A percentile compares a stretch with the other conserved stretches of the same genome.
Evolutionary conservation across 768 basidiomycete genomes (phyloP).

Genomic region (Cystobasidium onofrii): DNA sequence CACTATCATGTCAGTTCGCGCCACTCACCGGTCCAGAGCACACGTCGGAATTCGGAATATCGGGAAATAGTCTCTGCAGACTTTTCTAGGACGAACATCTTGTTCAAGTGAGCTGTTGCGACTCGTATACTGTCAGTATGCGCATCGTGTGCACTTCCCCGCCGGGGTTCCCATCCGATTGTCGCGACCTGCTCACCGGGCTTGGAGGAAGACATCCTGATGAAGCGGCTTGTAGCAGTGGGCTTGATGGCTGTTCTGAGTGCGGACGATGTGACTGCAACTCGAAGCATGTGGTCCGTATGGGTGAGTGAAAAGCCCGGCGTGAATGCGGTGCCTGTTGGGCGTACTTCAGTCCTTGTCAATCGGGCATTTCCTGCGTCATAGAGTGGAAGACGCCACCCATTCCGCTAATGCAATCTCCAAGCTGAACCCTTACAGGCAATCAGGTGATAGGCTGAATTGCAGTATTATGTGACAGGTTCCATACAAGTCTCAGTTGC

Average conservation of each 20-base stretch:
- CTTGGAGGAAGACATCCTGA: constrained; percentile 26
- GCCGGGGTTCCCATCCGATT: too few relatives aligned
- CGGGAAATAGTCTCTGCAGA: constrained; percentile 43
- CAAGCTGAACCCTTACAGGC: too few relatives aligned
- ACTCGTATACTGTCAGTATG: too few relatives aligned
- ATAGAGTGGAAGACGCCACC: too few relatives aligned
- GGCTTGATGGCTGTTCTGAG: background rate
- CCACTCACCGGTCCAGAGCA: constrained; percentile 33
- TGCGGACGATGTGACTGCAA: background rate
- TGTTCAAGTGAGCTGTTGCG: constrained; percentile 25
- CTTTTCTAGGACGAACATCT: constrained; percentile 45
- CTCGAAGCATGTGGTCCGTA: background rate
- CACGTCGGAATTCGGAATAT: constrained; percentile 45
- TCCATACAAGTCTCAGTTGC: too few relatives aligned
- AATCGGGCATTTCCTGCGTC: too few relatives aligned
- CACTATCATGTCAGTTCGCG: background rate
- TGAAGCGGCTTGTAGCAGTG: background rate
- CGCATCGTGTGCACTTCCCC: too few relatives aligned
- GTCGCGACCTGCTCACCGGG: constrained; percentile 25
- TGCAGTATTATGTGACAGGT: too few relatives aligned
- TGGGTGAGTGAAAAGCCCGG: background rate
- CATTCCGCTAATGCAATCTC: too few relatives aligned
- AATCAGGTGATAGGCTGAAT: too few relatives aligned
- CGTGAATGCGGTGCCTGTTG: too few relatives aligned
- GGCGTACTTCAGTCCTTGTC: too few relatives aligned